These are phyloP conservation scores for Drechslerella coelobrocha DNA, from an alignment of 2,329 filamentous ascomycete species.

Conservation along the genomic window DNA sequence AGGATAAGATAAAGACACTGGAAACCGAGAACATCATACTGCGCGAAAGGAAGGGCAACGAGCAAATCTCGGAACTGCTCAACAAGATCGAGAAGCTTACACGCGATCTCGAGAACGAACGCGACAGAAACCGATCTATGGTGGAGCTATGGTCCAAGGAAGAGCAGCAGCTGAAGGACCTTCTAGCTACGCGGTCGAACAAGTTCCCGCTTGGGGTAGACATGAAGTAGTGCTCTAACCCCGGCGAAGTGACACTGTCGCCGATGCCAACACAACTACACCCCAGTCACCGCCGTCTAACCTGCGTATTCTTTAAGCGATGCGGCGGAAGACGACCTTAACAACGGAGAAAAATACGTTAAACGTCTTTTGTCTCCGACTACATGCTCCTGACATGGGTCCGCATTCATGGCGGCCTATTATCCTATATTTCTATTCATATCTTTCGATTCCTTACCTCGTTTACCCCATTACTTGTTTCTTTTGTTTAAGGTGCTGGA, in stretches of 20 bases:
- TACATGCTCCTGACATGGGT: no score
- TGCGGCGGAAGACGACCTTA: not conserved
- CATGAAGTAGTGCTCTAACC: slow-evolving; percentile 20
- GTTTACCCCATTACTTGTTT: slow-evolving; percentile 16
- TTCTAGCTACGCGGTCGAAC: slow-evolving; percentile 38
- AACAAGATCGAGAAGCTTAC: slow-evolving; percentile 47
- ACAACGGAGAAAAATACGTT: no score
- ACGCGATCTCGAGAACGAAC: slow-evolving; percentile 43
- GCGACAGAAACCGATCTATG: slow-evolving; percentile 39
- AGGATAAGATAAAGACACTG: slow-evolving; percentile 37
- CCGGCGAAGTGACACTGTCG: not conserved
- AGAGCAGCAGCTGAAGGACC: slow-evolving; percentile 40
- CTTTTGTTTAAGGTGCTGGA: slow-evolving; percentile 50
- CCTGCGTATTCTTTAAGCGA: not conserved
- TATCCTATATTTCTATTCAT: not conserved
- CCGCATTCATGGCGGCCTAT: slow-evolving; percentile 7
- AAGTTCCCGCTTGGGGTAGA: slow-evolving; percentile 45
- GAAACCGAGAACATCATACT: slow-evolving; percentile 33
- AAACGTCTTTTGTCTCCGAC: no score
- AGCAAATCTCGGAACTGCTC: slow-evolving; percentile 41
- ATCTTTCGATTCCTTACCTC: slow-evolving; percentile 7
- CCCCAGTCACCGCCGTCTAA: not conserved
- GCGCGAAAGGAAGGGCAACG: slow-evolving; percentile 37
- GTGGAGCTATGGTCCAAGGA: slow-evolving; percentile 42
- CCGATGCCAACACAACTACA: no score